Conservation (phyloP, 2,329 filamentous ascomycete species). For the Leptoxyphium fumago region DNA sequence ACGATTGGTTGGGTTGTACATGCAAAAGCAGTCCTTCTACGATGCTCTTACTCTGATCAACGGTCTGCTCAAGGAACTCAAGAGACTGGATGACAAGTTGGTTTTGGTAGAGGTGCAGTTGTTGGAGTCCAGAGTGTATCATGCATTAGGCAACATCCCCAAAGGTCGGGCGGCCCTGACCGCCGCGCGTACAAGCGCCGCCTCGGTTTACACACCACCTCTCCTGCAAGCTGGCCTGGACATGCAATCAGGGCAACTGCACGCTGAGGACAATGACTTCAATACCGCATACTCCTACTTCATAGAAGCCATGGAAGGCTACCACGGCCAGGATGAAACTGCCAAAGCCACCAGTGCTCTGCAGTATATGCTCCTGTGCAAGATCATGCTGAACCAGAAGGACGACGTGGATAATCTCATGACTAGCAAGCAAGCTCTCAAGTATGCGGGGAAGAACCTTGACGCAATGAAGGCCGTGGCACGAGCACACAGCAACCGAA, state of each 20-base stretch:
- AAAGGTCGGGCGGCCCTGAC: conserved; percentile 93
- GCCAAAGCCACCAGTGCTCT: conserved; percentile 87
- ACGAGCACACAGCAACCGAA: conserved; percentile 86
- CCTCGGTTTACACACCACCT: conserved; percentile 93
- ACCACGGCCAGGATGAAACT: conserved; percentile 80
- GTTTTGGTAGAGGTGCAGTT: conserved; percentile 96
- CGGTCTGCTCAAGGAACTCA: conserved; percentile 85
- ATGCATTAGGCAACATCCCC: conserved; percentile 88
- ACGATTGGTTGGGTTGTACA: conserved; percentile 81
- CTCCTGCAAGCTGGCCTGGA: conserved; percentile 90
- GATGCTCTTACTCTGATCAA: conserved; percentile 96
- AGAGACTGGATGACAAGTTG: conserved; percentile 95
- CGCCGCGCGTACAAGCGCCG: conserved; percentile 83
- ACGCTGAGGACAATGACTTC: conserved; percentile 97
- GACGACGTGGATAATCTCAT: conserved; percentile 94
- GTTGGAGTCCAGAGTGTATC: conserved; percentile 91
- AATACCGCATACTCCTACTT: conserved; percentile 98
- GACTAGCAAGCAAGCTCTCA: conserved; percentile 88
- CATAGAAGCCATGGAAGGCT: conserved; percentile 95
- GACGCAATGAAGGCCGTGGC: conserved; percentile 99
- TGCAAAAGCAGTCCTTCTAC: conserved; percentile 95
- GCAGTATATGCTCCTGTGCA: conserved; percentile 99
- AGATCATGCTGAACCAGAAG: conserved; percentile 95
- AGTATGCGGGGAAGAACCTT: conserved; percentile 88
- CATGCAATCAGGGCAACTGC: conserved; percentile 98